phyloP scores from a whole-genome alignment of 768 basidiomycete genomes.

The Amanita jacksonii region DNA sequence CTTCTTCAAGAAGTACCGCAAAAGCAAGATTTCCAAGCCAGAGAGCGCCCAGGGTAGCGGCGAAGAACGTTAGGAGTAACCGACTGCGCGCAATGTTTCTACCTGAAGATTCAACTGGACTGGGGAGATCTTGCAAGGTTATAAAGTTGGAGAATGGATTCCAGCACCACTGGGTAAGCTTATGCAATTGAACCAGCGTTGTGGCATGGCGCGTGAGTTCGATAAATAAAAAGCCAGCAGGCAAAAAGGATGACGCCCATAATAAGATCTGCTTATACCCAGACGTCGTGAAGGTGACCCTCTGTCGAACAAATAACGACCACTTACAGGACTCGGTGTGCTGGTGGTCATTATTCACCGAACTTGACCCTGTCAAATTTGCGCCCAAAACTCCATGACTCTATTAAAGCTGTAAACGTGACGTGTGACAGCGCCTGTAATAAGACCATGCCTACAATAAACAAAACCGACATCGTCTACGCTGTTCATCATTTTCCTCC shows the following conservation, averaged over 20 bases:
- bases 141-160: slow-evolving; percentile 46
- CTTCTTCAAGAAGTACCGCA: slow-evolving; percentile 19
- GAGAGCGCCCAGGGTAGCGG: slow-evolving; percentile 27
- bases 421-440: too few species aligned
- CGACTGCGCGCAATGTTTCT: slow-evolving; percentile 20
- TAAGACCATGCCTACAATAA: too few species aligned
- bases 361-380: too few species aligned
- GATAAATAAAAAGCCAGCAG: slow-evolving; percentile 20
- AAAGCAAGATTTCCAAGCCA: slow-evolving; percentile 37
- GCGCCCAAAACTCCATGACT: too few species aligned
- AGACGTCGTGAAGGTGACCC: too few species aligned
- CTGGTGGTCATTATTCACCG: too few species aligned
- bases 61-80: slow-evolving; percentile 26
- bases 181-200: slow-evolving; percentile 19
- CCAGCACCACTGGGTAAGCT: slow-evolving; percentile 16
- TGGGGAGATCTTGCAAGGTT: slow-evolving; percentile 38
- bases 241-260: slow-evolving; percentile 16
- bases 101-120: slow-evolving; percentile 22
- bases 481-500: slow-evolving; percentile 32
- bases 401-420: too few species aligned
- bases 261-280: too few species aligned
- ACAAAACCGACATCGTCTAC: too few species aligned
- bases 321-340: too few species aligned
- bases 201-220: slow-evolving; percentile 22
- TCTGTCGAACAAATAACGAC: too few species aligned